Evolutionary conservation across 2,329 filamentous ascomycete species (phyloP).

Genomic region (Sporothrix inflata): DNA sequence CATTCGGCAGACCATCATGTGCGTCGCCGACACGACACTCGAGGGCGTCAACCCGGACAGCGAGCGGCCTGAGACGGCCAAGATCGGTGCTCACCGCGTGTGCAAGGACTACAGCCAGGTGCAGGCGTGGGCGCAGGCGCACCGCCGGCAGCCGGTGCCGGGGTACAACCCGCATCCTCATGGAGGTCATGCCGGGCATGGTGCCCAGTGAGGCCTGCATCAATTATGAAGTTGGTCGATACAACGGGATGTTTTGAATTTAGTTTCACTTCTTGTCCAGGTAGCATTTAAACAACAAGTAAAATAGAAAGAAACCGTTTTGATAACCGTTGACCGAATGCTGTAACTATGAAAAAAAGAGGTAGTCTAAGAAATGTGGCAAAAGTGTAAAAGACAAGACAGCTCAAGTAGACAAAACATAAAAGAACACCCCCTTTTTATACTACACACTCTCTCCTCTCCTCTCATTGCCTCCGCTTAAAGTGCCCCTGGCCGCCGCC

Average conservation of each 20-base stretch:
- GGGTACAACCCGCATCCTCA: not conserved
- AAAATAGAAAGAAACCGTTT: not conserved
- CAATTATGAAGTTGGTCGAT: too few species aligned
- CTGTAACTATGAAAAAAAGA: not conserved
- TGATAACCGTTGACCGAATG: conserved; percentile 16
- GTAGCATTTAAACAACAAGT: not conserved
- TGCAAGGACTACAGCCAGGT: conserved; percentile 1
- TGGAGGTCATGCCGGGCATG: not conserved
- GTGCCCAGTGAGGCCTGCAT: too few species aligned
- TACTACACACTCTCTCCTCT: not conserved
- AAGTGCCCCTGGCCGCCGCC: conserved; percentile 31
- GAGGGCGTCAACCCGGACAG: not conserved
- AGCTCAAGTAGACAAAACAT: not conserved
- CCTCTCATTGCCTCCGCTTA: conserved; percentile 25
- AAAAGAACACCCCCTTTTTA: not conserved
- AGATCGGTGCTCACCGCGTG: not conserved
- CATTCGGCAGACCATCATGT: not conserved
- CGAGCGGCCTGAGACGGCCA: not conserved
- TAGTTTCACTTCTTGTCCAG: too few species aligned
- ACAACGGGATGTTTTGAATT: too few species aligned
- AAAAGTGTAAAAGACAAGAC: not conserved
- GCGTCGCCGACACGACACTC: not conserved
- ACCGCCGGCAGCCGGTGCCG: not conserved
- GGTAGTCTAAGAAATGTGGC: not conserved
- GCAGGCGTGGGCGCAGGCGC: conserved; percentile 4